Evolutionary conservation across 148 eudicot species (phyloP).

Genomic region (Suaeda aralocaspica): DNA sequence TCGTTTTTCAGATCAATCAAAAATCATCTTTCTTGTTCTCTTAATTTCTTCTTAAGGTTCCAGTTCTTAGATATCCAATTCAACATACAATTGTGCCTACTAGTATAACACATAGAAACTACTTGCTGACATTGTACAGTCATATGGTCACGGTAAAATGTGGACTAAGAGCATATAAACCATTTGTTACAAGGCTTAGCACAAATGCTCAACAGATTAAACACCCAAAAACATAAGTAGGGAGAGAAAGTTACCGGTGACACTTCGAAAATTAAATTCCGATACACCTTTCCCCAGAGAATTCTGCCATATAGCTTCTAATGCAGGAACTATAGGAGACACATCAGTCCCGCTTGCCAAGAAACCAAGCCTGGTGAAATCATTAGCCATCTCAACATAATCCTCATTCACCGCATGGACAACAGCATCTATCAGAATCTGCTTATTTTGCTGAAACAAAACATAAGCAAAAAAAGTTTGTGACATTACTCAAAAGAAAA

Average conservation of each 20-base stretch:
- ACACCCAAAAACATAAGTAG: not conserved
- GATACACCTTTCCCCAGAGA: constrained; percentile 89
- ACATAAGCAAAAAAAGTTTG: constrained; percentile 2
- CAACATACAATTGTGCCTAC: not conserved
- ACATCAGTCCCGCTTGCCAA: constrained; percentile 96
- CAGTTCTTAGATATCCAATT: too few species aligned
- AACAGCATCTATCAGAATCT: constrained; percentile 94
- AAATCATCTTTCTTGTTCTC: too few species aligned
- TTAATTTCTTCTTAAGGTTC: too few species aligned
- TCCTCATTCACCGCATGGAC: constrained; percentile 99
- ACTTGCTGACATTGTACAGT: too few species aligned
- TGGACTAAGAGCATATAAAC: not conserved
- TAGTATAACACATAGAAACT: not conserved
- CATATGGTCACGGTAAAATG: too few species aligned
- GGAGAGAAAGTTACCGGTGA: constrained; percentile 58
- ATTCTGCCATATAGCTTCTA: constrained; percentile 98
- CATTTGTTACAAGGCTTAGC: not conserved
- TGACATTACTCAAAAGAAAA: not conserved
- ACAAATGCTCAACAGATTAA: constrained; percentile 4
- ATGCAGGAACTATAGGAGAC: constrained; percentile 79
- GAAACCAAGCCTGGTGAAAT: constrained; percentile 96
- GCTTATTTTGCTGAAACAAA: constrained; percentile 79
- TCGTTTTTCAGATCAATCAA: too few species aligned
- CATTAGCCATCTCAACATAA: constrained; percentile 97
- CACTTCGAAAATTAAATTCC: constrained; percentile 94